Base-by-base conservation (phyloP, 176 grass and related monocot genomes). In the Eleusine coracana region DNA sequence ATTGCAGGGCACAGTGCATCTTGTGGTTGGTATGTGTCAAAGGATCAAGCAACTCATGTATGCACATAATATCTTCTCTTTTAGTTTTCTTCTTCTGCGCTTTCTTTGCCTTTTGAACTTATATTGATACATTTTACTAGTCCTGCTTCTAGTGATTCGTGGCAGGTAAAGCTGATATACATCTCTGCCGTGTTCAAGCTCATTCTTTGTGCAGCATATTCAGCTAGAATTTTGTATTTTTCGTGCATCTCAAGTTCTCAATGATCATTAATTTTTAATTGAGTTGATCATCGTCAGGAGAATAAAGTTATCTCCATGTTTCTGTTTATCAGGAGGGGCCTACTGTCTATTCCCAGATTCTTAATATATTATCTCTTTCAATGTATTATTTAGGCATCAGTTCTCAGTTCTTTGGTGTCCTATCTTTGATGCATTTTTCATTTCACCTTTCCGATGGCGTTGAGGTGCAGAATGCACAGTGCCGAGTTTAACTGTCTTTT, bases 111-210 rank as follows among this genome's bases (percentile, higher is more conserved):
- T 93, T 93, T 85, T 93, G 88, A 90, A 80, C 5, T 68, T 70
- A 71, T 12, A 13, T 62, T 90, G 88, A 90, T 45, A 45, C 7
- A 45, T 45, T 45, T 45, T 79, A 76, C 12, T 15, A 4, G 89
- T 85, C 89, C 78, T 89, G 84, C 89, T 91, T 94, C 89, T 85
- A 78, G 89, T 2, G 84, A 87, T 75, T 91, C 86, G 40, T 89
- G 89, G 87, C 20, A 16, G 84, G 87, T 38, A 68, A 76, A 83
- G 74, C 70, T 89, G 77, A 83, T 87, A 28, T 58, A 58, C 54
- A 90, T 70, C 82, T 69, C 78, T 82, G 85, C 74, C 88, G 90
- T 86, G 83, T 15, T 64, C 27, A 31, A 28, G 27, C n/a, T 50
- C 17, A 84, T 51, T 77, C 37, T 3, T 31, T 10, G 9, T 11